Evolutionary conservation across 352 stramenopile species (phyloP).

Genomic region (Phytophthora chlamydospora): DNA sequence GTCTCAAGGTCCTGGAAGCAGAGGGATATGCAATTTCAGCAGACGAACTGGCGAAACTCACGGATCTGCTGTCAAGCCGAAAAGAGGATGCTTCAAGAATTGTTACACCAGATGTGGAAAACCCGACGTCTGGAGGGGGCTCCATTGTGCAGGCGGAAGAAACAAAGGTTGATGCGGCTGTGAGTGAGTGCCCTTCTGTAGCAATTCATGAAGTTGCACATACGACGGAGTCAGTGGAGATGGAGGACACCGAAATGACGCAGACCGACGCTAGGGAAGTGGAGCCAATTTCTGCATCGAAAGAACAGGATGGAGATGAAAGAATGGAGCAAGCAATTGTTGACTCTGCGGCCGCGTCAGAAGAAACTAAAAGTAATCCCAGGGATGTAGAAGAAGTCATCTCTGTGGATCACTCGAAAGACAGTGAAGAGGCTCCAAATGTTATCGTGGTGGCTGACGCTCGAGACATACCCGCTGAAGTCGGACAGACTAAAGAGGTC

Average conservation of each 20-base stretch:
- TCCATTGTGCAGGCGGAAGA: not conserved
- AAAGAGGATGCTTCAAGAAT: not conserved
- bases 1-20: constrained; percentile 19
- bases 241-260: not conserved
- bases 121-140: not conserved
- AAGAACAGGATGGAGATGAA: constrained; percentile 9
- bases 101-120: not conserved
- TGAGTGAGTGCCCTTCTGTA: not conserved
- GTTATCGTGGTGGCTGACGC: not conserved
- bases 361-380: constrained; percentile 7
- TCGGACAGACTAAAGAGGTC: constrained; percentile 16
- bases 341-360: not conserved
- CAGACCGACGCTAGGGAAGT: not conserved
- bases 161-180: not conserved
- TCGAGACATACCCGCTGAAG: too few species aligned
- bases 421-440: constrained; percentile 1
- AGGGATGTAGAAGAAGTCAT: constrained; percentile 6
- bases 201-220: constrained; percentile 1
- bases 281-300: not conserved
- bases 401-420: not conserved
- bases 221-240: not conserved
- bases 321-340: constrained; percentile 5
- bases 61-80: constrained; percentile 17
- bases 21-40: constrained; percentile 36
- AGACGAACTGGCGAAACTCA: constrained; percentile 24